Evolutionary conservation across 2,329 filamentous ascomycete species (phyloP), one percentile per base, ranked within the genome.

Genomic region (Fonsecaea pugnacius): DNA sequence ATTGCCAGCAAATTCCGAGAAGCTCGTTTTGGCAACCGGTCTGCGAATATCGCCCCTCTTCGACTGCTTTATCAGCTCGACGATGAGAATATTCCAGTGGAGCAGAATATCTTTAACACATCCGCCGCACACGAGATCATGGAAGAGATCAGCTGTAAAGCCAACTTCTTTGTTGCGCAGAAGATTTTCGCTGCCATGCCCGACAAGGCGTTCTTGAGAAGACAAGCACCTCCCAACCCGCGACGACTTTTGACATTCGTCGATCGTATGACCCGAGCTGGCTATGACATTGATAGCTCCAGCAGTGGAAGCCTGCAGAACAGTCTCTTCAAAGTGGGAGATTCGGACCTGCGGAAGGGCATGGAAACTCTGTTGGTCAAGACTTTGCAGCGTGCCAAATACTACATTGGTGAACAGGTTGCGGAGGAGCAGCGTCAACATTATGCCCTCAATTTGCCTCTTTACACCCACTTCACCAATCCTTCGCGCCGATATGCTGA

Each of bases 401-500:
- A 99, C 81, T 96, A 88, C 74, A 89, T 98, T 71, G 85, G 90
- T 60, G 87, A 91, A 74, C 96, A 92, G 82, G 87, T 90, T 36
- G 79, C 86, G 48, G 89, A 91, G 77, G 89, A 91, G 67, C 83
- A 93, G 69, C 89, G 91, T 79, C 87, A 90, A 66, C 94, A 99
- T 79, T 99, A 96, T 77, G 89, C 92, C 14, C 84, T 98, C 58
- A 99, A 99, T 79, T 81, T 96, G 61, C 92, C 94, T 0, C 80
- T 96, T 12, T 99, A 97, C 83, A 98, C 95, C 71, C 95, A 99
- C 77, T 98, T 98, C 80, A 98, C 94, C 40, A 94, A 92, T 77
- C 95, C 95, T 1, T 96, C 92, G 21, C 90, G 95, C 60, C 92
- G 95, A 66, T 99, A 98, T 77, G 91, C 93, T 27, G 95, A 99